These are phyloP conservation scores for Chaetomiaceae sp. DNA, from an alignment of 2,329 filamentous ascomycete species.

Conservation along the genomic window DNA sequence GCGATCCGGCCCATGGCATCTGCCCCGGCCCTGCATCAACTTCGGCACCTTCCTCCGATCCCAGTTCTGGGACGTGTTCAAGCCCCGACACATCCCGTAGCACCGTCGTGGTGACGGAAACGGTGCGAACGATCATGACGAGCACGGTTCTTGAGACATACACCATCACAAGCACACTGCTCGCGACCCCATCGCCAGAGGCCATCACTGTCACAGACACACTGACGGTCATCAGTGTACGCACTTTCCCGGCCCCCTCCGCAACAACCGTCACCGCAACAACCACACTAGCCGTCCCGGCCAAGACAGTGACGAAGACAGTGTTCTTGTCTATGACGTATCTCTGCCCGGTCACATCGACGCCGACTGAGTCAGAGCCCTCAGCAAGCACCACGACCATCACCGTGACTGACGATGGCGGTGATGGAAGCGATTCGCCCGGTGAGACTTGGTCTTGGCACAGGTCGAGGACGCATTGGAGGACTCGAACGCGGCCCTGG, in stretches of 20 bases:
- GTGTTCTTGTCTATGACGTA: no score
- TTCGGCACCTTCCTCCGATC: neutral
- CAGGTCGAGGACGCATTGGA: neutral
- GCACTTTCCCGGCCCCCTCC: neutral
- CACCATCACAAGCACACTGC: neutral
- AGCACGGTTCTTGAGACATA: neutral
- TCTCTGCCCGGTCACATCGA: neutral
- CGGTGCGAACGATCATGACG: neutral
- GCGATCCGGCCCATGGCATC: conserved; percentile 13
- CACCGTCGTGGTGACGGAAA: neutral
- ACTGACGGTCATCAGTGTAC: neutral
- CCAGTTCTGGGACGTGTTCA: neutral
- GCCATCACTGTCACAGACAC: neutral
- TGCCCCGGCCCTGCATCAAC: conserved; percentile 5
- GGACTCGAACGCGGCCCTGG: neutral
- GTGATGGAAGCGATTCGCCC: neutral
- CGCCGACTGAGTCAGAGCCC: neutral
- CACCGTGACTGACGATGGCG: neutral
- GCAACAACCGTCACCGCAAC: neutral
- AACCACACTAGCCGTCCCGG: neutral
- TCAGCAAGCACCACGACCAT: neutral
- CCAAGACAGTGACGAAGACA: neutral
- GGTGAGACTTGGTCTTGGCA: neutral
- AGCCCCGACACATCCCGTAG: neutral
- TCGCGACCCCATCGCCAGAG: neutral